phyloP scores from a whole-genome alignment of 495 filamentous ascomycete species.

The Tuber magnatum region DNA sequence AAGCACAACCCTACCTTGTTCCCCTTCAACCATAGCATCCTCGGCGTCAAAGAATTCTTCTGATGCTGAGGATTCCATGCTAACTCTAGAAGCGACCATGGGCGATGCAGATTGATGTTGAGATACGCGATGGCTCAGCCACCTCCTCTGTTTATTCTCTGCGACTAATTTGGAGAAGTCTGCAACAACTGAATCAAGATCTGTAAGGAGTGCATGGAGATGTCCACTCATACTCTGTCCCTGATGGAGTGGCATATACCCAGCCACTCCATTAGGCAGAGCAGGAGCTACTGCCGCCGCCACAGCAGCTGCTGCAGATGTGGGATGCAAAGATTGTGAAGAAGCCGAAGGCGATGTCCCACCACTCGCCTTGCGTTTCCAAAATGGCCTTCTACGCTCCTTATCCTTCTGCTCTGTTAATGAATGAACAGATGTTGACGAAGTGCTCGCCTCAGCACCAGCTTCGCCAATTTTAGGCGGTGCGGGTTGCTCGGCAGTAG shows the following conservation, averaged over 20 bases:
- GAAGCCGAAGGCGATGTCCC: constrained; percentile 11
- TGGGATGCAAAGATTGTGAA: constrained; percentile 24
- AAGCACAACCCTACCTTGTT: constrained; percentile 62
- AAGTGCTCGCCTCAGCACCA: constrained; percentile 27
- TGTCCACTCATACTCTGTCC: constrained; percentile 59
- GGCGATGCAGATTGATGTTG: constrained; percentile 23
- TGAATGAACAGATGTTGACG: constrained; percentile 44
- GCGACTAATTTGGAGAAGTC: constrained; percentile 72
- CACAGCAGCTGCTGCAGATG: constrained; percentile 18
- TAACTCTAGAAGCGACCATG: constrained; percentile 52
- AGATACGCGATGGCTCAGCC: constrained; percentile 27
- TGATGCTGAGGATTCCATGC: constrained; percentile 70
- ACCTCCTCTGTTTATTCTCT: constrained; percentile 70
- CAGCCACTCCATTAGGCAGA: constrained; percentile 19
- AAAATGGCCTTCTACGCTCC: constrained; percentile 60
- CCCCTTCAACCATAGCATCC: constrained; percentile 50
- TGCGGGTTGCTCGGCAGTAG: constrained; percentile 70
- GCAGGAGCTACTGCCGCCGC: constrained; percentile 21
- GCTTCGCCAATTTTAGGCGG: constrained; percentile 29
- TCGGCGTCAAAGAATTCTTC: constrained; percentile 94
- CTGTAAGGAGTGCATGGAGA: constrained; percentile 67
- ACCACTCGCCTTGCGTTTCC: constrained; percentile 75
- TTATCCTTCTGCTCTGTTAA: constrained; percentile 25
- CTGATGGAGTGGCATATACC: constrained; percentile 16
- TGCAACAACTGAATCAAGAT: constrained; percentile 71